Evolutionary conservation across 176 grass and related monocot species (phyloP).

Genomic region (Oryza australiensis): DNA sequence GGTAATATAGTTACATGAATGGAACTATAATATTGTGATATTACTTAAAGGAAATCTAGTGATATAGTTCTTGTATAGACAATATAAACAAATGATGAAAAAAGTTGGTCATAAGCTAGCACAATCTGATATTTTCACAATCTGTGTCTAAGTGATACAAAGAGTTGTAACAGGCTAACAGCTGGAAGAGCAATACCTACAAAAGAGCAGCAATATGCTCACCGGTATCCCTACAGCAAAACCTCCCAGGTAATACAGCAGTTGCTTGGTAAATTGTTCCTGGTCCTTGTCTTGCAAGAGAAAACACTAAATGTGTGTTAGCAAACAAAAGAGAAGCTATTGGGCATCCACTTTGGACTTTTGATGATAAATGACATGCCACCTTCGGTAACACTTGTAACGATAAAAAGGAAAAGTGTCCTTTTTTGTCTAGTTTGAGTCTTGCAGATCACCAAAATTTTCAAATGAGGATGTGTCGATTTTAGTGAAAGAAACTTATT

Average conservation of each 20-base stretch:
- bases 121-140: background rate
- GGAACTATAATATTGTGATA: background rate
- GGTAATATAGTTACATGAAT: background rate
- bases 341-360: background rate
- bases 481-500: background rate
- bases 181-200: slow-evolving; percentile 85
- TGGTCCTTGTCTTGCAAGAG: slow-evolving; percentile 94
- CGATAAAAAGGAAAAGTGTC: background rate
- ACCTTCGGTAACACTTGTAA: background rate
- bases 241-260: slow-evolving; percentile 80
- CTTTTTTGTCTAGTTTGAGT: slow-evolving; percentile 15
- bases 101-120: slow-evolving; percentile 13
- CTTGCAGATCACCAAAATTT: background rate
- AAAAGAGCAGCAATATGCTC: slow-evolving; percentile 91
- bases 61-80: background rate
- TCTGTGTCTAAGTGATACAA: slow-evolving; percentile 9
- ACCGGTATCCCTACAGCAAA: slow-evolving; percentile 99
- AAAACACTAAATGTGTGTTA: slow-evolving; percentile 47
- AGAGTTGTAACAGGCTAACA: slow-evolving; percentile 37
- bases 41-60: background rate
- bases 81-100: background rate
- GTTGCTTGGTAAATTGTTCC: slow-evolving; percentile 86
- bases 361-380: no score
- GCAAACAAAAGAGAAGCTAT: background rate
- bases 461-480: background rate